Evolutionary conservation across 2,329 filamentous ascomycete species (phyloP).

Genomic region (Scolecobasidium constrictum): DNA sequence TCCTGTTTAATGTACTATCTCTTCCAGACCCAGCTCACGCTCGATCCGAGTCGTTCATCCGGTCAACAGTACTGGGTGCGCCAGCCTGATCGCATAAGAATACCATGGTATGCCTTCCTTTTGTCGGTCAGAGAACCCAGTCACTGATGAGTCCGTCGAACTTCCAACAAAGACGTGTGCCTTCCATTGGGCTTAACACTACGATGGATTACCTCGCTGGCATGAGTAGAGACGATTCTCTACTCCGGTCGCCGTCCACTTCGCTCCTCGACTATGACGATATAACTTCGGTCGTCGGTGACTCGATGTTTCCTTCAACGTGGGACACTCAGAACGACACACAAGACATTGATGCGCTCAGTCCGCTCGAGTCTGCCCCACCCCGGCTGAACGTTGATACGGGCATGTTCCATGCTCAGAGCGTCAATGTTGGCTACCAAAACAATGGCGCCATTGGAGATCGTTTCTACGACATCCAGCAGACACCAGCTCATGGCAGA

Average conservation of each 20-base stretch:
- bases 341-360: background rate
- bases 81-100: background rate
- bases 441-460: background rate
- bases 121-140: too few relatives aligned
- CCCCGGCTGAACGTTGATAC: too few relatives aligned
- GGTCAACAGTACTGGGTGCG: background rate
- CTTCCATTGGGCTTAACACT: background rate
- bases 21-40: too few relatives aligned
- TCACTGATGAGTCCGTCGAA: too few relatives aligned
- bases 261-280: background rate
- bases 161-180: background rate
- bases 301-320: background rate
- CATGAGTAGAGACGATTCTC: background rate
- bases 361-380: too few relatives aligned
- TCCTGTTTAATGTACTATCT: too few relatives aligned
- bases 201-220: too few relatives aligned
- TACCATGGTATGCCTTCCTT: too few relatives aligned
- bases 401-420: too few relatives aligned
- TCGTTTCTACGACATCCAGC: background rate
- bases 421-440: too few relatives aligned
- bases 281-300: background rate
- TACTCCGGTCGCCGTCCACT: background rate
- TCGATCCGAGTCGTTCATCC: too few relatives aligned
- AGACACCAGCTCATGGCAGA: background rate
- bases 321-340: background rate